Base-by-base conservation (phyloP, 2,329 filamentous ascomycete genomes). In the Penicillium sp. region DNA sequence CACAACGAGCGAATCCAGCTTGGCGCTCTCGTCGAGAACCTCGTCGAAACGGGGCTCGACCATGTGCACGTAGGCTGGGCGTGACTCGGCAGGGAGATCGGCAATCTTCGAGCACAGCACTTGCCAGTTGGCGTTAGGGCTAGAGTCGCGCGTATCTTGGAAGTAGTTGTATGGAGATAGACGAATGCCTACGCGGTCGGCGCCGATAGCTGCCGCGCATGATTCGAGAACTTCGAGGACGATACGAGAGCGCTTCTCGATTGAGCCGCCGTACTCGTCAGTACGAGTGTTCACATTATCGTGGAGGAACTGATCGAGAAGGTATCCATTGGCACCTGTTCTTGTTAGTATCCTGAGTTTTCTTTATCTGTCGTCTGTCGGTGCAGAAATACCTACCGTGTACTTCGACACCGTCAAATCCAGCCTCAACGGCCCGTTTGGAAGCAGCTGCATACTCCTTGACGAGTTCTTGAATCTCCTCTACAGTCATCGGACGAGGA, bases 291-390 rank as follows among this genome's bases (percentile, higher is more conserved):
- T 86, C 60, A 73, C 71, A 4, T 69, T 76, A 52, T 80, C 78
- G 57, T 83, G 85, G 13, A 87, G 73, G 67, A 90, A 90, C 59
- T 86, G 79, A 51, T 81, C 79, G 8, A 87, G 67, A 1, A 90
- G 75, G 63, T 89, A 90, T 3, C 86, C 85, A 60, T 88, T 85
- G 1, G 84, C 84, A 12, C 67, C 79, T 85, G 12, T 12, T 6
- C 39, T 26, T 38, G 33, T 56, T 46, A 49, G 39, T 21, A 33
- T 29, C 13, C 36, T 41, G 8, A 4, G 23, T 24, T 8, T 24
- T 12, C 21, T 23, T 8, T 4, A 21, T 21, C 18, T 21, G 3
- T 21, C 3, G 18, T 21, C 18, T 21, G 24, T 26, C 29, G 24
- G 41, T 7, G 21, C 23, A 28, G 42, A 13, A 18, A 10, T 12